phyloP scores from a whole-genome alignment of 148 eudicot species.

The Rhododendron williamsianum region DNA sequence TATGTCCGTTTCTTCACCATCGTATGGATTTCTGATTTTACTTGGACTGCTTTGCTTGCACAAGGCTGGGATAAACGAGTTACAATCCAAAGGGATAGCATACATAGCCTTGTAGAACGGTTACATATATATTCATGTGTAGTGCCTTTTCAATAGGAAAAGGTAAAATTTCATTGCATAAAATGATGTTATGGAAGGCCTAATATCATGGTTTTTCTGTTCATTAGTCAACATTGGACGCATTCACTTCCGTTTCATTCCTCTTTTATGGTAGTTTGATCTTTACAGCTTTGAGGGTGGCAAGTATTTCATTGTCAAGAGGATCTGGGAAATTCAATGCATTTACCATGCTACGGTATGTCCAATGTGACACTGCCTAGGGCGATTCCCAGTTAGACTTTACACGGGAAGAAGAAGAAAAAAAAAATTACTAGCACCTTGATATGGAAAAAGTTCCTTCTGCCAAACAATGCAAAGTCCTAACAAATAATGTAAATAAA shows the following conservation, averaged over 20 bases:
- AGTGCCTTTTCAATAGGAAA: not conserved
- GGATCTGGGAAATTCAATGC: not conserved
- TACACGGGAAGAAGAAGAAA: not conserved
- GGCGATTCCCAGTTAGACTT: not conserved
- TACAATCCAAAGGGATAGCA: not conserved
- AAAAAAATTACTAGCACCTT: not conserved
- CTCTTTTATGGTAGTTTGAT: not conserved
- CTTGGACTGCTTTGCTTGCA: not conserved
- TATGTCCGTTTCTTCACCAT: not conserved
- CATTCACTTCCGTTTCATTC: not conserved
- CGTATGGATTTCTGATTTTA: not conserved
- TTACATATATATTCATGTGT: not conserved
- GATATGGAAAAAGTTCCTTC: not conserved
- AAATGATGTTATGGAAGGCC: not conserved
- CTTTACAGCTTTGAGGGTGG: not conserved
- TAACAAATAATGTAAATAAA: not conserved
- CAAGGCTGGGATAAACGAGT: not conserved
- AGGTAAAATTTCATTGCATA: not conserved
- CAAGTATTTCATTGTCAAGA: not conserved
- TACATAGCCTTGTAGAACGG: not conserved
- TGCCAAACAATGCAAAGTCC: not conserved
- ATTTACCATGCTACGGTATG: not conserved
- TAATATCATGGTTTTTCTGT: not conserved
- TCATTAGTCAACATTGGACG: not conserved
- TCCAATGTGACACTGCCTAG: not conserved